Base-by-base conservation (phyloP, 352 stramenopile species). In the Phytophthora pseudosyringae region DNA sequence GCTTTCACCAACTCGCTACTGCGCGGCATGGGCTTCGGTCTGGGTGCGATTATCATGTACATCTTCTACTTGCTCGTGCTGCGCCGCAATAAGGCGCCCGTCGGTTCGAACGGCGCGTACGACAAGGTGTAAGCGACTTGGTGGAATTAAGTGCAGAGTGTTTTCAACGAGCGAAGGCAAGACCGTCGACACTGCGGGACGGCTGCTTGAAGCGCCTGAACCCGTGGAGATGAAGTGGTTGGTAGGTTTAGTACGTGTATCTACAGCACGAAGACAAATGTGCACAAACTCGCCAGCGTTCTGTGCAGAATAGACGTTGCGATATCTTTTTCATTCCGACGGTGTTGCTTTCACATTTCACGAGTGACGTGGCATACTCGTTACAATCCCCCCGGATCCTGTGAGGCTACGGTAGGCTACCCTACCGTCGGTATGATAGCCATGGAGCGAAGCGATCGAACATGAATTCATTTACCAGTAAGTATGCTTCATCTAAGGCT, bases 21-120 rank as follows among this genome's bases (percentile, higher is more conserved):
- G 60, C 80, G 83, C 26, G 88, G 88, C 1, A 38, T 91, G n/a
- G 86, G 78, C 40, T 80, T 94, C 33, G 86, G 80, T 5, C 69
- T 94, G 12, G 87, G 88, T n/a, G 62, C 71, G 25, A 84, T 96
- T 75, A 88, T 92, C 56, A 83, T 93, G 46, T 94, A 93, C 64
- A 77, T 93, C 36, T 76, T 93, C 36, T 93, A 93, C 63, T 60
- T 94, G 57, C 62, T 94, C n/a, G 71, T 88, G 33, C 67, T 90
- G 56, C 80, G 83, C 38, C 73, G 61, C 61, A 87, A 67, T 56
- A 70, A 77, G 47, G 66, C 73, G 46, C 59, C 75, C 10, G 57
- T 44, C 4, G 59, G 67, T 3, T 83, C 69, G 2, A 70, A 69
- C 8, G 67, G 77, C 5, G 80, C 78, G 3, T 93, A 91, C 54